Evolutionary conservation across 2,329 filamentous ascomycete species (phyloP).

Genomic region (Hypoxylon sp.): DNA sequence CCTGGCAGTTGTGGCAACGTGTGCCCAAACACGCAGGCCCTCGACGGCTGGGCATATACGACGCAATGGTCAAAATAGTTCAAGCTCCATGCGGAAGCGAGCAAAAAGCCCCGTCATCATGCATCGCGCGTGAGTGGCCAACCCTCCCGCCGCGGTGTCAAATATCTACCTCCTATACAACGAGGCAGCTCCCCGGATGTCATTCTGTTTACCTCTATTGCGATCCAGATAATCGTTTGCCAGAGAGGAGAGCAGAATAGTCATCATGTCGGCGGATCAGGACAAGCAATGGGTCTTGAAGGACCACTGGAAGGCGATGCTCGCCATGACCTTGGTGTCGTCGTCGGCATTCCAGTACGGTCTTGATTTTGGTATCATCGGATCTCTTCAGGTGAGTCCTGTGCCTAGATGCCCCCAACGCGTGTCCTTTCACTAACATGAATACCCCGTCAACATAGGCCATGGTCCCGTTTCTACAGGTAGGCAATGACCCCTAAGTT

Average conservation of each 20-base stretch:
- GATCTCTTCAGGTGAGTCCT: slow-evolving; percentile 37
- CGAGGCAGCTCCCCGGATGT: background rate
- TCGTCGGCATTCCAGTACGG: slow-evolving; percentile 47
- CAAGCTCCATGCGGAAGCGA: background rate
- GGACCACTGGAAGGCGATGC: slow-evolving; percentile 42
- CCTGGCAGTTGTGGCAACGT: slow-evolving; percentile 12
- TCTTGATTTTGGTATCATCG: slow-evolving; percentile 46
- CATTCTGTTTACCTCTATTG: background rate
- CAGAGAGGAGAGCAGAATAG: no score
- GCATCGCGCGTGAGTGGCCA: slow-evolving; percentile 2
- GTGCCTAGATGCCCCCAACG: background rate
- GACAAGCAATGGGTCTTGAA: slow-evolving; percentile 31
- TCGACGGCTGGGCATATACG: slow-evolving; percentile 24
- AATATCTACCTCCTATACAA: background rate
- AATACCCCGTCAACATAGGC: slow-evolving; percentile 13
- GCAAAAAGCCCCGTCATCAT: background rate
- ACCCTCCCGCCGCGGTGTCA: slow-evolving; percentile 13
- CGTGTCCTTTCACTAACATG: background rate
- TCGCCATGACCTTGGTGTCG: slow-evolving; percentile 42
- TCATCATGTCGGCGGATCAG: slow-evolving; percentile 34
- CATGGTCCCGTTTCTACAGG: slow-evolving; percentile 46
- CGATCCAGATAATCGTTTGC: background rate
- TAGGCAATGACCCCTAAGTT: slow-evolving; percentile 13
- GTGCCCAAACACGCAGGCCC: background rate
- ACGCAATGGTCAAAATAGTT: slow-evolving; percentile 5